A percentile compares a stretch with the other conserved stretches of the same genome.
These are phyloP conservation scores for Melampsora americana DNA, from an alignment of 1,284 basidiomycete species.

Conservation along the genomic window DNA sequence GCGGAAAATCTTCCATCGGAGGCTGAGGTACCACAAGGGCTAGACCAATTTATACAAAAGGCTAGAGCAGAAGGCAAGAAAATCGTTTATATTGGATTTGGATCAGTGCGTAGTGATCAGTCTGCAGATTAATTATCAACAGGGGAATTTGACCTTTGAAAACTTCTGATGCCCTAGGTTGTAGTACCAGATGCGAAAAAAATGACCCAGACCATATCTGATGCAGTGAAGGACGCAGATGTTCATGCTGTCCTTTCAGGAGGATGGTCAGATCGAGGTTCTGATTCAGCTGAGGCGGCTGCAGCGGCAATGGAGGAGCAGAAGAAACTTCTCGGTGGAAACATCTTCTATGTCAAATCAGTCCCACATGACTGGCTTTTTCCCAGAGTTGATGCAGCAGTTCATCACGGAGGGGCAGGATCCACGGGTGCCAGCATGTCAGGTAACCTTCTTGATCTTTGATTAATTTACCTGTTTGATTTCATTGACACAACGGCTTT, in stretches of 20 bases:
- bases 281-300: conserved; percentile 61
- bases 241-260: conserved; percentile 79
- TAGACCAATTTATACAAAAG: conserved; percentile 74
- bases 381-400: conserved; percentile 83
- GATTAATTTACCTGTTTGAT: neutral
- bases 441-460: conserved; percentile 59
- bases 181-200: conserved; percentile 88
- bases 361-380: conserved; percentile 98
- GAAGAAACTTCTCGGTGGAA: conserved; percentile 60
- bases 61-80: conserved; percentile 75
- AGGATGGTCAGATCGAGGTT: conserved; percentile 95
- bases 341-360: conserved; percentile 79
- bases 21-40: conserved; percentile 81
- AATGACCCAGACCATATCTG: conserved; percentile 84
- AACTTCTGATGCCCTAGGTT: conserved; percentile 56
- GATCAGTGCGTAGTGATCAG: conserved; percentile 59
- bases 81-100: conserved; percentile 95
- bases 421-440: conserved; percentile 88
- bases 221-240: conserved; percentile 65
- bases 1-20: conserved; percentile 58
- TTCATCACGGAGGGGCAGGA: conserved; percentile 86
- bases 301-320: conserved; percentile 38
- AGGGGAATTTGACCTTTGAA: neutral
- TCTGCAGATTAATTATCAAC: neutral
- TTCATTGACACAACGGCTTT: neutral